phyloP scores from a whole-genome alignment of 805 yeast genomes.

The Yamadazyma paraphyllophila region DNA sequence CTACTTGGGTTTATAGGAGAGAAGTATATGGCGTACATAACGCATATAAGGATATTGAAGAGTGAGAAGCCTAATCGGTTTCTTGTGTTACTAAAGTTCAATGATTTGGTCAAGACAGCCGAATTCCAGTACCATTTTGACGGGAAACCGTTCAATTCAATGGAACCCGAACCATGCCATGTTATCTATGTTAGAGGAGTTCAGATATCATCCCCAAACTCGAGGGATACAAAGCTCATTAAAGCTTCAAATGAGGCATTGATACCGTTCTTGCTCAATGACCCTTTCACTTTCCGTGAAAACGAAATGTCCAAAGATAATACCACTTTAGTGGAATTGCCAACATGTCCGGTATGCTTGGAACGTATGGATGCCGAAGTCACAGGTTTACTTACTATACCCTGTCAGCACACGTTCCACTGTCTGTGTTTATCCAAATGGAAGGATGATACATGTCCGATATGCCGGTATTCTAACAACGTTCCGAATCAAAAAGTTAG shows the following conservation, averaged over 20 bases:
- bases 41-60: slow-evolving; percentile 72
- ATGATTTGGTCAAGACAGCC: slow-evolving; percentile 52
- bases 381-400: slow-evolving; percentile 81
- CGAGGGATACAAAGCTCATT: slow-evolving; percentile 8
- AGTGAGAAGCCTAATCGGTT: slow-evolving; percentile 67
- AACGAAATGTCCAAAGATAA: slow-evolving; percentile 6
- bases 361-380: slow-evolving; percentile 81
- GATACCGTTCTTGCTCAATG: slow-evolving; percentile 68
- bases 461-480: slow-evolving; percentile 72
- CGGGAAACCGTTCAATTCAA: slow-evolving; percentile 74
- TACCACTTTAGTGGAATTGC: slow-evolving; percentile 52
- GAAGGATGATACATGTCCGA: slow-evolving; percentile 90
- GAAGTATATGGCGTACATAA: slow-evolving; percentile 47
- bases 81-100: slow-evolving; percentile 76
- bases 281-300: slow-evolving; percentile 58
- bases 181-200: slow-evolving; percentile 68
- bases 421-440: slow-evolving; percentile 85
- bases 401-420: slow-evolving; percentile 92
- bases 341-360: slow-evolving; percentile 90
- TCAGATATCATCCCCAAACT: slow-evolving; percentile 29
- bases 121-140: slow-evolving; percentile 63
- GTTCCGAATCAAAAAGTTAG: slow-evolving; percentile 35
- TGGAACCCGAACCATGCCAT: slow-evolving; percentile 88
- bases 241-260: slow-evolving; percentile 20
- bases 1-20: slow-evolving; percentile 78